Conservation (phyloP, 2,329 filamentous ascomycete genomes). For the Paradendryphiella salina region DNA sequence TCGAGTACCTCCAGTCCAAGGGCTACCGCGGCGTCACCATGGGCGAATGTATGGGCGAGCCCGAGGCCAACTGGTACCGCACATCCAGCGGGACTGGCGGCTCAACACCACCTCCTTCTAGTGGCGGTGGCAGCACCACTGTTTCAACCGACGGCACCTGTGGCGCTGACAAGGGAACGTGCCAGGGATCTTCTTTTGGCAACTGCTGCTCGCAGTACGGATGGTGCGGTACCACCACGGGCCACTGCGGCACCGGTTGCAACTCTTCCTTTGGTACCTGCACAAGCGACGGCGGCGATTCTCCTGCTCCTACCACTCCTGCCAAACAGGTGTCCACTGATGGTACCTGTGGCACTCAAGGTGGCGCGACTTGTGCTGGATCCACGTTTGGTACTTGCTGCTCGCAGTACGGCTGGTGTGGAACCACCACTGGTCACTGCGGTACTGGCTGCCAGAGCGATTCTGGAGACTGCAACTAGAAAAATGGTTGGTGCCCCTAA, state of each 20-base stretch:
- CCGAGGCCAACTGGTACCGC: constrained; percentile 55
- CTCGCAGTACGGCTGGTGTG: constrained; percentile 21
- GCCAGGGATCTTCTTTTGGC: constrained; percentile 42
- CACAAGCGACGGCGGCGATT: not conserved
- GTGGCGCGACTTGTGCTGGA: constrained; percentile 12
- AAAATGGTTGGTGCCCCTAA: too few species aligned
- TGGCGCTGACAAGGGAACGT: constrained; percentile 28
- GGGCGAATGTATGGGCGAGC: constrained; percentile 55
- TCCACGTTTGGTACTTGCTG: constrained; percentile 19
- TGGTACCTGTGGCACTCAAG: constrained; percentile 15
- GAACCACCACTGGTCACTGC: constrained; percentile 14
- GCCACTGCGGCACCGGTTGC: constrained; percentile 42
- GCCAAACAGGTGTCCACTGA: constrained; percentile 11
- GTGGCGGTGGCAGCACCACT: constrained; percentile 18
- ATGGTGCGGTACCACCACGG: constrained; percentile 45
- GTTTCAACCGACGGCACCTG: constrained; percentile 30
- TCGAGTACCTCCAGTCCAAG: constrained; percentile 45
- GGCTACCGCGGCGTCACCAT: constrained; percentile 53
- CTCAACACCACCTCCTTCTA: constrained; percentile 11
- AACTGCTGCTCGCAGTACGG: constrained; percentile 53
- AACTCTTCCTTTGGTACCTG: constrained; percentile 39
- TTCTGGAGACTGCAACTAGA: constrained; percentile 16
- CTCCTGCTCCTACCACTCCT: not conserved
- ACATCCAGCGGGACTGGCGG: constrained; percentile 35
- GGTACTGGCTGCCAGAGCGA: constrained; percentile 17